Base-by-base conservation (phyloP, 179 eudicot species). In the Heliamphora pulchella region DNA sequence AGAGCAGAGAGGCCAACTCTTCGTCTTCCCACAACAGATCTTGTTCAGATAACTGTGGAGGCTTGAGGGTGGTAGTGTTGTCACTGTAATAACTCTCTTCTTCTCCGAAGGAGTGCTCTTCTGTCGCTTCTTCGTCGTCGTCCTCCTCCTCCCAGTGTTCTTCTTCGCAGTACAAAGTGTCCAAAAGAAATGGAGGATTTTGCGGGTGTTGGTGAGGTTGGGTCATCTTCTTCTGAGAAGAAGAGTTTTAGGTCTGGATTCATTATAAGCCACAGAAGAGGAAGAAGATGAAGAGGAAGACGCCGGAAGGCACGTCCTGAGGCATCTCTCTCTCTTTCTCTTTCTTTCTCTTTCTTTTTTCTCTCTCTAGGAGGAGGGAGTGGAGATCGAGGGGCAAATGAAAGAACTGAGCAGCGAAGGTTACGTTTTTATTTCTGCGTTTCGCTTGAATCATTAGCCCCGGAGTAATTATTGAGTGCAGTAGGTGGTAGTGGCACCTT, bases 141-240 rank as follows among this genome's bases (percentile, higher is more conserved):
- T 85, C 88, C 17, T 44, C 72, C 22, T 64, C 83, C 74, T 85
- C 89, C 82, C 78, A 82, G 18, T 76, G 81, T n/a, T 89, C 86
- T 77, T 92, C 97, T 46, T 87, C 88, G 64, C 97, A 92, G 71
- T 86, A 92, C 39, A 92, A 75, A 71, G 87, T 85, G 48, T 90
- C 94, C 9, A 89, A 75, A 8, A 83, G 78, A 68, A 78, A 83
- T 59, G 82, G 81, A 20, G 79, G 79, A 65, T 72, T 71, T 47
- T 80, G 85, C 54, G 84, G 86, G 11, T 76, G 84, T 13, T 80
- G 69, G 62, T 82, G 62, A 3, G 59, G 80, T 18, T 74, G 74
- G 65, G 84, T 55, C 88, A 86, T 75, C 78, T 59, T 86, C 81
- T 80, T 83, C 67, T 58, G 72, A 31, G 86, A 81, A 81, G 86